These are phyloP conservation scores for Metschnikowia shivogae DNA, from an alignment of 805 yeast species.

Conservation along the genomic window DNA sequence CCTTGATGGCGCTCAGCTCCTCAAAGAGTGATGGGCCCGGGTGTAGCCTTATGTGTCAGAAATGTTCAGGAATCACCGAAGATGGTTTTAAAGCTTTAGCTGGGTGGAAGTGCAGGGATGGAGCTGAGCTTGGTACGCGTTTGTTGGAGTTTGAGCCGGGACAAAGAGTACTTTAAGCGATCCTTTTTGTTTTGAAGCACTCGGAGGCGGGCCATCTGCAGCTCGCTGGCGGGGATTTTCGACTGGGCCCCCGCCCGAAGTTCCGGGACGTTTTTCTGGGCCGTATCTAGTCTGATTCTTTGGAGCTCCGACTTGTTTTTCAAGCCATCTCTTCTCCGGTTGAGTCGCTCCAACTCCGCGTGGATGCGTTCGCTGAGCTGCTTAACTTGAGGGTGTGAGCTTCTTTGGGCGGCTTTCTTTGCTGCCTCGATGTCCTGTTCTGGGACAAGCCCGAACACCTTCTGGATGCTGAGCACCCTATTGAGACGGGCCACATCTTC, in stretches of 20 bases:
- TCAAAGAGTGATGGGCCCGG: not conserved
- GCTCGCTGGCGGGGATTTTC: slow-evolving; percentile 26
- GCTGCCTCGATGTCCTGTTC: slow-evolving; percentile 44
- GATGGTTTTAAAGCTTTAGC: not conserved
- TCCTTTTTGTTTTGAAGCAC: slow-evolving; percentile 41
- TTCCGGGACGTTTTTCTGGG: slow-evolving; percentile 12
- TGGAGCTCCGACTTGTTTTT: slow-evolving; percentile 39
- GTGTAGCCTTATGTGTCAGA: too few species aligned
- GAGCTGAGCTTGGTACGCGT: slow-evolving; percentile 13
- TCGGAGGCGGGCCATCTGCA: slow-evolving; percentile 35
- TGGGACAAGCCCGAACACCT: slow-evolving; percentile 50
- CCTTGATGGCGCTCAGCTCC: slow-evolving; percentile 29
- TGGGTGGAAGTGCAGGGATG: slow-evolving; percentile 12
- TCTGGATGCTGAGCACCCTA: slow-evolving; percentile 39
- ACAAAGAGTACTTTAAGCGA: slow-evolving; percentile 38
- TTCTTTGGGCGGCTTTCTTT: slow-evolving; percentile 30
- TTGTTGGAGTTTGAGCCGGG: slow-evolving; percentile 20
- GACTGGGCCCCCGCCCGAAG: slow-evolving; percentile 7
- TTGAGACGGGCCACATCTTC: slow-evolving; percentile 39
- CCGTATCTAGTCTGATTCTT: slow-evolving; percentile 31
- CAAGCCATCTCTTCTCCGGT: slow-evolving; percentile 29
- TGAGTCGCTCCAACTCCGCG: slow-evolving; percentile 29
- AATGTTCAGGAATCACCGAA: not conserved
- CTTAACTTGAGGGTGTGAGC: slow-evolving; percentile 41
- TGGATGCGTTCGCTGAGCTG: slow-evolving; percentile 29